Percentiles rank a stretch among this genome's conserved stretches.
These are phyloP conservation scores for Naganishia onofrii DNA, from an alignment of 768 basidiomycete genomes.

Conservation along the genomic window DNA sequence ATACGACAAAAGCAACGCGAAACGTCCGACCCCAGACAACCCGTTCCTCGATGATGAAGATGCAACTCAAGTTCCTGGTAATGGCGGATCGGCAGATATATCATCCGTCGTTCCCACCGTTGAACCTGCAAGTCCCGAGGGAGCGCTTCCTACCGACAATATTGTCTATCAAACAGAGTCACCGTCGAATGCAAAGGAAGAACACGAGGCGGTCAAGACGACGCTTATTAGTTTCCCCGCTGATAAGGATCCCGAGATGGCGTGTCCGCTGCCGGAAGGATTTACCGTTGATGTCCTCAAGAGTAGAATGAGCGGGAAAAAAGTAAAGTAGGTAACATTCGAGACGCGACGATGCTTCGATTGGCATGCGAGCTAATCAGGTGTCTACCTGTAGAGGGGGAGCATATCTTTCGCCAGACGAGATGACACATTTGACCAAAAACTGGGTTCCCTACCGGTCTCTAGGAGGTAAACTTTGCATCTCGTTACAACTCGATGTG, in stretches of 20 bases:
- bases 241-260: background rate
- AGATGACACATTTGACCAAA: conserved; percentile 76
- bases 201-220: conserved; percentile 17
- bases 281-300: conserved; percentile 42
- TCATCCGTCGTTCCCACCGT: conserved; percentile 19
- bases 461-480: conserved; percentile 59
- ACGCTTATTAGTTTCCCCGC: conserved; percentile 19
- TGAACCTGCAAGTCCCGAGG: conserved; percentile 8
- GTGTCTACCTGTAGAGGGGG: conserved; percentile 38
- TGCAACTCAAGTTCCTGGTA: background rate
- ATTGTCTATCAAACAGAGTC: conserved; percentile 11
- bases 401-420: conserved; percentile 67
- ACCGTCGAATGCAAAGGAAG: background rate
- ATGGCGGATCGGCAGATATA: background rate
- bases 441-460: conserved; percentile 79
- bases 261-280: conserved; percentile 38
- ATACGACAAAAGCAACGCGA: conserved; percentile 30
- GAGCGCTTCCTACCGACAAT: conserved; percentile 13
- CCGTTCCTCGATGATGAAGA: conserved; percentile 8
- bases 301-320: conserved; percentile 45
- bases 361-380: background rate
- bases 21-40: background rate
- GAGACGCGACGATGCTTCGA: background rate
- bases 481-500: background rate
- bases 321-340: conserved; percentile 43